These are phyloP conservation scores for Verticillium isaacii DNA, from an alignment of 2,329 filamentous ascomycete genomes.

Conservation along the genomic window DNA sequence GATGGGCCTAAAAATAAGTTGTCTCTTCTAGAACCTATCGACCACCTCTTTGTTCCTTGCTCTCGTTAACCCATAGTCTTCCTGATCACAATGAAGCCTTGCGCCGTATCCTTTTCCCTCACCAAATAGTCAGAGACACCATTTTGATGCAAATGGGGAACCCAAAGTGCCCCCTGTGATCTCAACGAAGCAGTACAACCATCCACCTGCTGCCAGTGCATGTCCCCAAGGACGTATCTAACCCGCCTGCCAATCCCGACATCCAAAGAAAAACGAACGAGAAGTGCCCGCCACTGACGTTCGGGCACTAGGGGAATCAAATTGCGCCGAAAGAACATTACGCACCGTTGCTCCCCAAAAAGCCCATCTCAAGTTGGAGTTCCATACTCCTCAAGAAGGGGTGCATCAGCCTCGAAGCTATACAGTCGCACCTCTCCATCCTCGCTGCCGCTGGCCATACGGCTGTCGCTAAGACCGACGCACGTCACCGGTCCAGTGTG, in stretches of 20 bases:
- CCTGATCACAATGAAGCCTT: neutral
- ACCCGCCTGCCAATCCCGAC: neutral
- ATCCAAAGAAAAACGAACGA: slow-evolving; percentile 5
- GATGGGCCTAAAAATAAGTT: too few relatives aligned
- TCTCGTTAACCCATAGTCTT: neutral
- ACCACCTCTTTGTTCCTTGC: neutral
- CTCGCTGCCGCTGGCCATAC: slow-evolving; percentile 88
- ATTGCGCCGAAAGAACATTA: neutral
- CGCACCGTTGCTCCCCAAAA: neutral
- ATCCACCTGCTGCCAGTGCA: neutral
- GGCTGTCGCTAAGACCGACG: slow-evolving; percentile 82
- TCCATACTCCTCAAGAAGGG: slow-evolving; percentile 41
- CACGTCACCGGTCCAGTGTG: slow-evolving; percentile 91
- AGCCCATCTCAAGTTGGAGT: slow-evolving; percentile 37
- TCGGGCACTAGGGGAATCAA: neutral
- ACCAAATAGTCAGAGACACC: neutral
- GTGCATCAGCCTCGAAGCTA: slow-evolving; percentile 57
- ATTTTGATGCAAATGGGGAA: neutral
- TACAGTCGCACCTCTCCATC: slow-evolving; percentile 88
- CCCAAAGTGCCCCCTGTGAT: neutral
- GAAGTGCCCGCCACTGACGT: neutral
- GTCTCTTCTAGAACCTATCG: too few relatives aligned
- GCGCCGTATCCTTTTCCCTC: neutral
- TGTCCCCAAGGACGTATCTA: slow-evolving; percentile 9
- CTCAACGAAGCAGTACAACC: neutral